Conservation (phyloP, 371 early-diverging fungal genomes). For the Rhizopus microsporus region DNA sequence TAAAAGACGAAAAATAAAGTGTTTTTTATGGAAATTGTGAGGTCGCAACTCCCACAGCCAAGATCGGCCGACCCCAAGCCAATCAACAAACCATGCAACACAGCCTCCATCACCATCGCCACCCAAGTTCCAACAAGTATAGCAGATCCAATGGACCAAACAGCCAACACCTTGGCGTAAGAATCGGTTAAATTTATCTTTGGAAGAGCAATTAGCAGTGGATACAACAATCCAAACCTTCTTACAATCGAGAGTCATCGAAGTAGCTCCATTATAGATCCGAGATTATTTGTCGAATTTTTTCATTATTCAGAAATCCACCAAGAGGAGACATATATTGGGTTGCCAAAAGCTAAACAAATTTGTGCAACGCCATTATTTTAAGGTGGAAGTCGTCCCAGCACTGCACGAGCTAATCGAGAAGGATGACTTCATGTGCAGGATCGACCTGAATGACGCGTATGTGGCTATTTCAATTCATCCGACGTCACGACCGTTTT, state of each 20-base stretch:
- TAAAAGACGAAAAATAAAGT: too few relatives aligned
- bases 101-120: too few relatives aligned
- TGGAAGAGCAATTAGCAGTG: not conserved
- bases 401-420: conserved; percentile 13
- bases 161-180: conserved; percentile 1
- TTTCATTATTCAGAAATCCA: conserved; percentile 9
- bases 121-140: too few relatives aligned
- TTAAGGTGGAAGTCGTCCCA: conserved; percentile 16
- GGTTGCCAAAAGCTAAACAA: conserved; percentile 7
- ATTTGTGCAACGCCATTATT: conserved; percentile 10
- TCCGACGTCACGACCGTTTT: too few relatives aligned
- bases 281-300: conserved; percentile 6
- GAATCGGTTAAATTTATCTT: not conserved
- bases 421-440: conserved; percentile 1
- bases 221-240: conserved; percentile 1
- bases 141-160: conserved; percentile 1
- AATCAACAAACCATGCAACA: too few relatives aligned
- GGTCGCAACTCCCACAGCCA: too few relatives aligned
- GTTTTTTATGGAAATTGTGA: too few relatives aligned
- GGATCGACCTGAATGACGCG: too few relatives aligned
- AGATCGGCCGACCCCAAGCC: too few relatives aligned
- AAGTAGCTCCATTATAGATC: conserved; percentile 1
- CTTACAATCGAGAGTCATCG: conserved; percentile 2
- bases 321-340: conserved; percentile 4
- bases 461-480: too few relatives aligned